Evolutionary conservation across 2,329 filamentous ascomycete genomes (phyloP).

Genomic region (Westerdykella aurantiaca): DNA sequence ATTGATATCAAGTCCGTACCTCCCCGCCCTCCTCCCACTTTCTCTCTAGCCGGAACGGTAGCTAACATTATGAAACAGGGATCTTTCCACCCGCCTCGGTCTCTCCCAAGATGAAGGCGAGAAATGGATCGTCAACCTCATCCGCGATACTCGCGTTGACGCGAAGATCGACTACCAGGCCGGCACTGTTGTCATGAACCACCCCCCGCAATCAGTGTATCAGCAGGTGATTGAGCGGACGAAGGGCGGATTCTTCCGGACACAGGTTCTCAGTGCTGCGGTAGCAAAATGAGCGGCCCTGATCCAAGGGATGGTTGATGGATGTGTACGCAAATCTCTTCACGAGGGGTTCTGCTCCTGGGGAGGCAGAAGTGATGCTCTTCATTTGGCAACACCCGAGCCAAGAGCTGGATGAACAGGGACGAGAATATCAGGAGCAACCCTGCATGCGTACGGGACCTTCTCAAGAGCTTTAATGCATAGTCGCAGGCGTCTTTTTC

Average conservation of each 20-base stretch:
- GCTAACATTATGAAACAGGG: slow-evolving; percentile 43
- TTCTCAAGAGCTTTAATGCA: too few relatives aligned
- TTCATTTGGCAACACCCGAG: too few relatives aligned
- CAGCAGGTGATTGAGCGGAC: slow-evolving; percentile 99
- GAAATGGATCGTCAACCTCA: slow-evolving; percentile 99
- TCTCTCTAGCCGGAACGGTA: not conserved
- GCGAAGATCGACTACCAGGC: slow-evolving; percentile 99
- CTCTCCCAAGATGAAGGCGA: slow-evolving; percentile 92
- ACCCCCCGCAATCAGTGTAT: slow-evolving; percentile 96
- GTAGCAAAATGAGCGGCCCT: slow-evolving; percentile 41
- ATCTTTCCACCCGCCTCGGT: slow-evolving; percentile 85
- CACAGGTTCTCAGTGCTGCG: slow-evolving; percentile 73
- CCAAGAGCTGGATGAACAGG: too few relatives aligned
- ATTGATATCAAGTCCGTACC: slow-evolving; percentile 80
- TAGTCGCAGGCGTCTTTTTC: too few relatives aligned
- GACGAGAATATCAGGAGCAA: too few relatives aligned
- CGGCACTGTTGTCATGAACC: slow-evolving; percentile 98
- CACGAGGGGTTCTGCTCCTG: too few relatives aligned
- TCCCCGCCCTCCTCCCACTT: not conserved
- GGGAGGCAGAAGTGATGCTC: too few relatives aligned
- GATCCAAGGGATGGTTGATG: too few relatives aligned
- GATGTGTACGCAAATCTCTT: too few relatives aligned
- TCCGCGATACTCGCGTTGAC: slow-evolving; percentile 93
- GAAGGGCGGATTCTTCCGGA: slow-evolving; percentile 97
- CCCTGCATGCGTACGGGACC: too few relatives aligned